Evolutionary conservation across 345 rosid genomes (phyloP).

Genomic region (Eucalyptus decipiens): DNA sequence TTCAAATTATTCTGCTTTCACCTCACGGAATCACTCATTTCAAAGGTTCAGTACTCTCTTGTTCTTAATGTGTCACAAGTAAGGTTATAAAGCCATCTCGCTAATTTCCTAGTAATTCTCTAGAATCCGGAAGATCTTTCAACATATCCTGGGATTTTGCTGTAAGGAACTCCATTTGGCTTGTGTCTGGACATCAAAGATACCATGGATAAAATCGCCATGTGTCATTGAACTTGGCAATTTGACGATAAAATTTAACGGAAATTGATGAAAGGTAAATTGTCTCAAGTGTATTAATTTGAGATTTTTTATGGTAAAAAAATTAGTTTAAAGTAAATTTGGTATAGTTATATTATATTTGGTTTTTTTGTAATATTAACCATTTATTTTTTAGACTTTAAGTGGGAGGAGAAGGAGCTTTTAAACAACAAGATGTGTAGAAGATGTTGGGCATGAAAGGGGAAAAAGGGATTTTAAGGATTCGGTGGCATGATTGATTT

Average conservation of each 20-base stretch:
- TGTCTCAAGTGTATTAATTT: accelerated
- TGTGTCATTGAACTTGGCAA: too few relatives aligned
- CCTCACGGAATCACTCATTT: not conserved
- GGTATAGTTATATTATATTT: too few relatives aligned
- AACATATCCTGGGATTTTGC: not conserved
- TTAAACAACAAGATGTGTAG: not conserved
- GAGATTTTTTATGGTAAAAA: too few relatives aligned
- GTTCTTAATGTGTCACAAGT: not conserved
- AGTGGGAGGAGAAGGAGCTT: not conserved
- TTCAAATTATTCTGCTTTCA: not conserved
- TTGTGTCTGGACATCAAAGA: not conserved
- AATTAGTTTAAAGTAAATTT: too few relatives aligned
- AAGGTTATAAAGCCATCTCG: not conserved
- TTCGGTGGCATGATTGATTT: not conserved
- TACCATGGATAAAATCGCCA: not conserved
- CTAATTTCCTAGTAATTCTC: not conserved
- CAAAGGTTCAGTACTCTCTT: not conserved
- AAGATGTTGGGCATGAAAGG: not conserved
- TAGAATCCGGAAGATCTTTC: not conserved
- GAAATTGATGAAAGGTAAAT: too few relatives aligned
- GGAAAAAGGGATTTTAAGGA: not conserved
- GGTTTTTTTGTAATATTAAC: too few relatives aligned
- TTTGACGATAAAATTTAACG: too few relatives aligned
- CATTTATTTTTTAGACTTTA: too few relatives aligned
- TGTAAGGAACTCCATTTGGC: not conserved